Base-by-base conservation (phyloP, 1,139 yeast species). In the Yamadazyma diddensiae region DNA sequence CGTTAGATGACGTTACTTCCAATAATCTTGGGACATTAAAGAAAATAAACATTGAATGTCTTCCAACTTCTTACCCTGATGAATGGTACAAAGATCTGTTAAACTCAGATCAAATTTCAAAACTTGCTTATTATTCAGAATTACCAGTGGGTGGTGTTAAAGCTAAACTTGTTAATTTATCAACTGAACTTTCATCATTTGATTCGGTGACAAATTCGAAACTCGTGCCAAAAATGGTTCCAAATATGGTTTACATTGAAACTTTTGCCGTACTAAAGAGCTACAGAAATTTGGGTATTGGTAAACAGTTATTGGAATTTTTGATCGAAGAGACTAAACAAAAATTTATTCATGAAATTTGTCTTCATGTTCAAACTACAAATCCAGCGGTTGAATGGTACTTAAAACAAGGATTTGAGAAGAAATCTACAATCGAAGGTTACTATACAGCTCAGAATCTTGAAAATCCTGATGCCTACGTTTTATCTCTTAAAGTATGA, bases 91-190 rank as follows among this genome's bases (percentile, higher is more conserved):
- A 61, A 13, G 63, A 61, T 15, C 53, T 71, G 8, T 50, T 66
- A 14, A 58, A 64, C 6, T 24, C 53, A 1, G 63, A 57, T 33
- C 64, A 57, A 35, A 50, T 66, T 23, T 62, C 56, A 17, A 59
- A 60, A 41, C 43, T 70, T 36, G 85, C 81, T 2, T 80, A 57
- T 54, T 77, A 67, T 50, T 69, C 79, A 11, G 87, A 79, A 43
- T 61, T 78, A 10, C 85, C 94, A 9, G 87, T 85, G 4, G 95
- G 90, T 3, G 81, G 79, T 2, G 62, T 84, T 21, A 76, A 71
- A 43, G 79, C 79, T 24, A 71, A 70, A 43, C 52, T 70, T 3
- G 50, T 73, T 40, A 60, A 57, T 41, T 51, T 62, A 7, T 34
- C 52, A 8, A 32, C 35, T 13, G 59, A 55, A 26, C 53, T 49